phyloP scores from a whole-genome alignment of 2,329 filamentous ascomycete species.

The Aspergillus ochraceus region DNA sequence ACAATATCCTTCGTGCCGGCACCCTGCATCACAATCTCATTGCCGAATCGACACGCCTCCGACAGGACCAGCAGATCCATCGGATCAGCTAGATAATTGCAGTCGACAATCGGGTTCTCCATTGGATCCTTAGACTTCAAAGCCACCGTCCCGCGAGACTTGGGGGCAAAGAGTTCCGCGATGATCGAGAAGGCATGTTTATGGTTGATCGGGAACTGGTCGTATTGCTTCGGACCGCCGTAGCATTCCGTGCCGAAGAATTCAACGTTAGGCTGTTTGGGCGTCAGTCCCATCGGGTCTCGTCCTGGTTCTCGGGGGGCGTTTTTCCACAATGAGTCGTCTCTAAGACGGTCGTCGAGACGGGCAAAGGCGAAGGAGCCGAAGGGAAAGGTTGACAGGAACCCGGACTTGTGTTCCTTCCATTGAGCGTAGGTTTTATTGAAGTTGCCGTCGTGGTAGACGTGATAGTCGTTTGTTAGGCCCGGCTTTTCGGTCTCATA shows the following conservation, averaged over 20 bases:
- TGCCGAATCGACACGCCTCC: slow-evolving; percentile 59
- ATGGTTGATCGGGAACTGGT: slow-evolving; percentile 53
- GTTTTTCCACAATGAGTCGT: slow-evolving; percentile 56
- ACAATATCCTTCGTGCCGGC: slow-evolving; percentile 59
- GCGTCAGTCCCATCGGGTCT: slow-evolving; percentile 63
- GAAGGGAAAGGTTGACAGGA: slow-evolving; percentile 63
- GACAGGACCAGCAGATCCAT: slow-evolving; percentile 60
- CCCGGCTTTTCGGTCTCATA: slow-evolving; percentile 57
- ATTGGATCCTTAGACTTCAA: slow-evolving; percentile 51
- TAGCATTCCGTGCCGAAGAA: slow-evolving; percentile 65
- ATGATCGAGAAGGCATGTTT: slow-evolving; percentile 61
- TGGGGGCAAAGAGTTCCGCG: slow-evolving; percentile 58
- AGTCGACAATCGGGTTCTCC: slow-evolving; percentile 58
- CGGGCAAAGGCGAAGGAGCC: slow-evolving; percentile 63
- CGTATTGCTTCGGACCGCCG: slow-evolving; percentile 59
- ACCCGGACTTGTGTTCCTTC: slow-evolving; percentile 59
- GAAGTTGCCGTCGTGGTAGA: slow-evolving; percentile 56
- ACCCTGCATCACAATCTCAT: slow-evolving; percentile 61
- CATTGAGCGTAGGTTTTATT: slow-evolving; percentile 55
- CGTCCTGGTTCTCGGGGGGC: slow-evolving; percentile 52
- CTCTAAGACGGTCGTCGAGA: slow-evolving; percentile 59
- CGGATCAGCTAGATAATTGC: slow-evolving; percentile 58
- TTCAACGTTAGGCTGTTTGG: slow-evolving; percentile 60
- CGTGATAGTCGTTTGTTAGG: slow-evolving; percentile 58
- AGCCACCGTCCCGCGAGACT: slow-evolving; percentile 57